Conservation (phyloP, 371 early-diverging fungal species). For the Haplosporangium sp. region DNA sequence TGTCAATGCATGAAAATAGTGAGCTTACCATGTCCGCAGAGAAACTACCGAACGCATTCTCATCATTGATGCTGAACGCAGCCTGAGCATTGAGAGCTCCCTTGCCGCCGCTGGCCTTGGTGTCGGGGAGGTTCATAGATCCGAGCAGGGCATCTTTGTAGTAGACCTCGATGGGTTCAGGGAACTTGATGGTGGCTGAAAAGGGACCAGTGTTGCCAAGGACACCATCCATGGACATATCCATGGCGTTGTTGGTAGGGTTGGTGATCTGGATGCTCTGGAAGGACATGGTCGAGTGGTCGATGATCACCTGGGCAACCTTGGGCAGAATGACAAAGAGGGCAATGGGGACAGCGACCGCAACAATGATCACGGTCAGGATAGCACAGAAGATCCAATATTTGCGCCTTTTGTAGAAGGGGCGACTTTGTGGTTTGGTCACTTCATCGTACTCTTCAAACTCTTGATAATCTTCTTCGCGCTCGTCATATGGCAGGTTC, state of each 20-base stretch:
- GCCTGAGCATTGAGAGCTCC: conserved; percentile 59
- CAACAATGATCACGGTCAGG: conserved; percentile 60
- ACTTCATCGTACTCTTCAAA: conserved; percentile 54
- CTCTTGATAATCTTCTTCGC: conserved; percentile 54
- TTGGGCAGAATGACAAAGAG: conserved; percentile 70
- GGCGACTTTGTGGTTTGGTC: conserved; percentile 38
- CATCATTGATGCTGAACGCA: conserved; percentile 61
- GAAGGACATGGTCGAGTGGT: conserved; percentile 61
- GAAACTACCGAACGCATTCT: conserved; percentile 61
- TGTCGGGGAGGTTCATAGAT: conserved; percentile 62
- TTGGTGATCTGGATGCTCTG: conserved; percentile 63
- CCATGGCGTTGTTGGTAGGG: conserved; percentile 57
- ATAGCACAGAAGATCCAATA: conserved; percentile 71
- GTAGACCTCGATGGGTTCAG: conserved; percentile 60
- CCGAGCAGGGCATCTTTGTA: conserved; percentile 62
- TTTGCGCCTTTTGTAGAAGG: conserved; percentile 65
- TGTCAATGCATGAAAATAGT: neutral
- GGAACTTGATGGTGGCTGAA: conserved; percentile 61
- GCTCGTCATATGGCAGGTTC: conserved; percentile 51
- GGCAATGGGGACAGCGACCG: conserved; percentile 61
- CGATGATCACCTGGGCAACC: conserved; percentile 67
- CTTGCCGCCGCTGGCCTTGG: conserved; percentile 61
- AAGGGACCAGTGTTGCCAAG: conserved; percentile 68
- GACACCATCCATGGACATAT: conserved; percentile 61
- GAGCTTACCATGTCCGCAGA: conserved; percentile 64